phyloP scores from a whole-genome alignment of 2,329 filamentous ascomycete species.

The Tolypocladium endophyticum region DNA sequence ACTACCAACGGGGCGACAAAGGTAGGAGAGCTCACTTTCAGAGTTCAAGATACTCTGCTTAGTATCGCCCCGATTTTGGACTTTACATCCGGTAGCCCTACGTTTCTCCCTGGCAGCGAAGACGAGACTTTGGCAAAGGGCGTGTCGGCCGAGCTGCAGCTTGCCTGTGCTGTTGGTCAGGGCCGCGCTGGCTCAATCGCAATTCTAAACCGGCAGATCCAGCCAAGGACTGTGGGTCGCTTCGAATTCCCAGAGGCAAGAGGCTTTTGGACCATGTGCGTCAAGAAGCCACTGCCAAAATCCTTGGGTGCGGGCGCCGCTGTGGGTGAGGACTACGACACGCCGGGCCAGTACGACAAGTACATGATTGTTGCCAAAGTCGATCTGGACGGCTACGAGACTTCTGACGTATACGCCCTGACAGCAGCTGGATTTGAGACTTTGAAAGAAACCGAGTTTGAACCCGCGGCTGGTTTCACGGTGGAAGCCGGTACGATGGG shows the following conservation, averaged over 20 bases:
- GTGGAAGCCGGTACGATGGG: constrained; percentile 78
- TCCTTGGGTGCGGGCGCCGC: constrained; percentile 39
- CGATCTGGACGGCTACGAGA: constrained; percentile 58
- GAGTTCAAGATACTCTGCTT: constrained; percentile 63
- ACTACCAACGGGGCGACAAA: constrained; percentile 30
- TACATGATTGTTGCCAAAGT: constrained; percentile 77
- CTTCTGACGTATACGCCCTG: constrained; percentile 67
- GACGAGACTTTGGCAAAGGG: constrained; percentile 29
- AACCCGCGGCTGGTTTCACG: constrained; percentile 77
- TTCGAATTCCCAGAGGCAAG: constrained; percentile 64
- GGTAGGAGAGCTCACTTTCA: constrained; percentile 59
- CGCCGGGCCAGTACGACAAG: constrained; percentile 57
- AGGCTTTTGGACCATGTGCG: constrained; percentile 72
- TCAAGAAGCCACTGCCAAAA: constrained; percentile 56
- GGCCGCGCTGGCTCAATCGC: constrained; percentile 61
- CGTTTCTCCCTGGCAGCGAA: constrained; percentile 31
- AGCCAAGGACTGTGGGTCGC: constrained; percentile 58
- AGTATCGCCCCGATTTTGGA: constrained; percentile 74
- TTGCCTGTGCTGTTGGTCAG: constrained; percentile 52
- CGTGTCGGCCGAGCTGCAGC: constrained; percentile 45
- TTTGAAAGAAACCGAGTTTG: constrained; percentile 78
- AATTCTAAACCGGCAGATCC: constrained; percentile 66
- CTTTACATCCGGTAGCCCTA: constrained; percentile 55
- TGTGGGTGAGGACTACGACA: constrained; percentile 43
- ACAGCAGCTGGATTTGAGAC: constrained; percentile 66